phyloP scores from a whole-genome alignment of 768 basidiomycete species.

The Boletus tylopilopsis region DNA sequence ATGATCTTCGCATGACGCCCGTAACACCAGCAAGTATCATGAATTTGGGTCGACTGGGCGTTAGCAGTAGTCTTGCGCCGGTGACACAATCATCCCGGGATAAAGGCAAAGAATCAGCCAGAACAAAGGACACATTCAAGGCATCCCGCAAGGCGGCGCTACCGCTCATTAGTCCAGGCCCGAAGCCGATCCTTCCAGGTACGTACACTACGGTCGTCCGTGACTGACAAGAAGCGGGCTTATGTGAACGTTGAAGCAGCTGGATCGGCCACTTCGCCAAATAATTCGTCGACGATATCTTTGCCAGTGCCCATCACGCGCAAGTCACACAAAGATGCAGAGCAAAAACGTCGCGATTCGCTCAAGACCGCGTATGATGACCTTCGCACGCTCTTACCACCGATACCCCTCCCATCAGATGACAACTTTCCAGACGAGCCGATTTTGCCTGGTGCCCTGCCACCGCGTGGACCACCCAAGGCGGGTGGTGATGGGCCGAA shows the following conservation, averaged over 20 bases:
- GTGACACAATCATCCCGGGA: conserved; percentile 17
- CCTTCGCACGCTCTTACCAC: conserved; percentile 77
- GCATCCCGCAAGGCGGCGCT: conserved; percentile 27
- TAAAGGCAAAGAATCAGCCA: conserved; percentile 30
- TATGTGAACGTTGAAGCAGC: conserved; percentile 24
- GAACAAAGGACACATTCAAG: conserved; percentile 27
- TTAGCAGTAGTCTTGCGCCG: conserved; percentile 43
- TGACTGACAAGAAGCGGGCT: neutral
- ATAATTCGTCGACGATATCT: conserved; percentile 22
- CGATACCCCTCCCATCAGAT: conserved; percentile 79
- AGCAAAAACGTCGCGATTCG: conserved; percentile 95
- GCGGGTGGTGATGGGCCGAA: conserved; percentile 89
- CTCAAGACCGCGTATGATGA: conserved; percentile 93
- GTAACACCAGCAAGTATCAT: conserved; percentile 92
- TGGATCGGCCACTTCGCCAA: conserved; percentile 30
- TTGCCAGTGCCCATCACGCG: conserved; percentile 53
- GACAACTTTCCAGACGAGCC: conserved; percentile 69
- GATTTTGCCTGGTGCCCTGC: conserved; percentile 80
- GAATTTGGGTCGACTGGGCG: conserved; percentile 71
- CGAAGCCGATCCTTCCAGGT: conserved; percentile 77
- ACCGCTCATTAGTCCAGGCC: conserved; percentile 46
- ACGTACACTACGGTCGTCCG: conserved; percentile 14
- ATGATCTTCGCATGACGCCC: conserved; percentile 49
- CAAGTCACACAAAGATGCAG: conserved; percentile 91
- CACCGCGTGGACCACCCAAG: conserved; percentile 86